Evolutionary conservation across 768 basidiomycete genomes (phyloP).

Genomic region (Lactarius psammicola): DNA sequence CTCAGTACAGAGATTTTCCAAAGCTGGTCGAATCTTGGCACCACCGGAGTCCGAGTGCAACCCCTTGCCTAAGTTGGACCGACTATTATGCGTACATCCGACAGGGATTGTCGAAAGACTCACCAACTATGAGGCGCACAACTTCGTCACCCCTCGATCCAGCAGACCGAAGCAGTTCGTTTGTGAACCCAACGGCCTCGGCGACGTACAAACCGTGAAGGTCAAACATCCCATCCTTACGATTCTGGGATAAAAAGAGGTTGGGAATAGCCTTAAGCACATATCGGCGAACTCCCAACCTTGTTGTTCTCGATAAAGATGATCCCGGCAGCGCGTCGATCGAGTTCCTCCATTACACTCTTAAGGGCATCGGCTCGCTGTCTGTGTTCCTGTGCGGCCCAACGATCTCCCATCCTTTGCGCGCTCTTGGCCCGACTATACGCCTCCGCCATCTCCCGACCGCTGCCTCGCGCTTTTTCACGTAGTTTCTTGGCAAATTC

Average conservation of each 20-base stretch:
- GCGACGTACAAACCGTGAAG: constrained; percentile 11
- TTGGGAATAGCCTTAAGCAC: neutral
- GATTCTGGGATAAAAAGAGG: neutral
- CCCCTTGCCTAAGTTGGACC: constrained; percentile 2
- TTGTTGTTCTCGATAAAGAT: constrained; percentile 17
- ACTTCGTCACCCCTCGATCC: neutral
- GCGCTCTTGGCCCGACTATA: constrained; percentile 3
- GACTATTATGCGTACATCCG: neutral
- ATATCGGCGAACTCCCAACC: neutral
- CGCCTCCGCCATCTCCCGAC: neutral
- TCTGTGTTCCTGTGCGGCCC: neutral
- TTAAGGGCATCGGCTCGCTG: neutral
- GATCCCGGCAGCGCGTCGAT: constrained; percentile 8
- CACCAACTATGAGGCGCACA: constrained; percentile 20
- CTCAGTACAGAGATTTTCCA: constrained; percentile 9
- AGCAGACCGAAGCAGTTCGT: neutral
- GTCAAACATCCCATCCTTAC: constrained; percentile 6
- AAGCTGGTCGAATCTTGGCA: constrained; percentile 15
- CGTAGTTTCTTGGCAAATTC: neutral
- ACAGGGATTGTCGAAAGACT: neutral
- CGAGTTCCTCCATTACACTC: neutral
- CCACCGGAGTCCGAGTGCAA: neutral
- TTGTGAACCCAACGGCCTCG: constrained; percentile 13
- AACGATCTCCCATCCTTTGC: neutral
- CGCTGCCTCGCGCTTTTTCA: neutral